Evolutionary conservation across 2,329 filamentous ascomycete genomes (phyloP).

Genomic region (Colletotrichum australisinense): DNA sequence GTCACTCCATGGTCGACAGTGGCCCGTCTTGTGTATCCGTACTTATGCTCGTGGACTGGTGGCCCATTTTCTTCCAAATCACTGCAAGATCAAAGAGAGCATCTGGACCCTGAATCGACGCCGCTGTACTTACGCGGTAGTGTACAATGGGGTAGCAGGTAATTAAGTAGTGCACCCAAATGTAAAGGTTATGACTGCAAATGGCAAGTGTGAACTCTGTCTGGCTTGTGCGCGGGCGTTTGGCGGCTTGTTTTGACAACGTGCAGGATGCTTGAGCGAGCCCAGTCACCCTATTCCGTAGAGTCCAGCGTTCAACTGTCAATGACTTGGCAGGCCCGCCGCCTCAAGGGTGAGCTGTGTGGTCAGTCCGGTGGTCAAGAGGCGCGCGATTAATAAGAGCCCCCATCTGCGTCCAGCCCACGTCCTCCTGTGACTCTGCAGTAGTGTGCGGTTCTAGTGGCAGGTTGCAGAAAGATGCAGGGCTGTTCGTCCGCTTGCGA

Average conservation of each 20-base stretch:
- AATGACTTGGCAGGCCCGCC: not conserved
- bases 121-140: not conserved
- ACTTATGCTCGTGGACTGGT: not conserved
- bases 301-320: not conserved
- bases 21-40: not conserved
- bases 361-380: not conserved
- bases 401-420: not conserved
- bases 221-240: not conserved
- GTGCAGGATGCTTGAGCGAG: not conserved
- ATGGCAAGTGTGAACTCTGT: constrained; percentile 14
- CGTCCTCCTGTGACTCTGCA: constrained; percentile 3
- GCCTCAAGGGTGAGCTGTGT: not conserved
- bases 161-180: not conserved
- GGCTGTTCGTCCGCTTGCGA: constrained; percentile 9
- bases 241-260: not conserved
- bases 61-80: constrained; percentile 1
- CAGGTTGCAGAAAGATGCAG: constrained; percentile 21
- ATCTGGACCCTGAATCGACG: constrained; percentile 25
- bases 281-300: no score
- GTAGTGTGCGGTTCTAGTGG: constrained; percentile 23
- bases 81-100: constrained; percentile 15
- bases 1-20: not conserved
- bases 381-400: constrained; percentile 15
- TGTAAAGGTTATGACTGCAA: constrained; percentile 1
- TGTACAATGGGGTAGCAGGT: not conserved